Conservation (phyloP, 768 basidiomycete species). For the Serendipita indica region DNA sequence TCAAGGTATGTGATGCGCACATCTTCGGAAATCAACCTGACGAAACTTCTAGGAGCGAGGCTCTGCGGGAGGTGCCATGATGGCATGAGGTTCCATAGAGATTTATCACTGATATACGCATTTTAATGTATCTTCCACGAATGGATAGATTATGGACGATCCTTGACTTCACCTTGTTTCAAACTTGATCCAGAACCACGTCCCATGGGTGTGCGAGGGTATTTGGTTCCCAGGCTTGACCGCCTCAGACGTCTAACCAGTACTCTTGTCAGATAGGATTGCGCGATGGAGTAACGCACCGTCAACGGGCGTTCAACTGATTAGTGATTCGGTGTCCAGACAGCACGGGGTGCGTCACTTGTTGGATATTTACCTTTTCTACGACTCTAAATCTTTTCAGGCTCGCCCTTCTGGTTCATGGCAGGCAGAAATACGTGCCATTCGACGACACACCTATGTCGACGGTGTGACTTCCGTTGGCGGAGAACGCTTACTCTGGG, state of each 20-base stretch:
- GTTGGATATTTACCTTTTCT: neutral
- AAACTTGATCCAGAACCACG: no score
- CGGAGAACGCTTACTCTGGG: neutral
- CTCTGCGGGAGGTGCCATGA: neutral
- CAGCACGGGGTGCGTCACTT: neutral
- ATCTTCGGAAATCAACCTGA: neutral
- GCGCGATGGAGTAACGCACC: slow-evolving; percentile 3
- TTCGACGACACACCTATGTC: neutral
- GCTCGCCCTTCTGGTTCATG: neutral
- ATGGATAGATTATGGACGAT: no score
- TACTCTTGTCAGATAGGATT: neutral
- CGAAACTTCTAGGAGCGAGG: neutral
- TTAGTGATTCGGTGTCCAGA: neutral
- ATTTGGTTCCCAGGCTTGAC: no score
- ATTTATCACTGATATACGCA: neutral
- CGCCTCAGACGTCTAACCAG: neutral
- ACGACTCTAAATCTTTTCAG: neutral
- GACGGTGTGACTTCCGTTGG: neutral
- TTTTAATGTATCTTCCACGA: neutral
- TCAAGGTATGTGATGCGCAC: neutral
- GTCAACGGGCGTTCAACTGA: neutral
- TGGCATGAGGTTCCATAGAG: neutral
- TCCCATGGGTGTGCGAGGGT: slow-evolving; percentile 8
- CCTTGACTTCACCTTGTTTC: no score
- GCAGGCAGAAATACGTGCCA: neutral